phyloP scores from a whole-genome alignment of 1,139 yeast species.

The Candida smagusa region DNA sequence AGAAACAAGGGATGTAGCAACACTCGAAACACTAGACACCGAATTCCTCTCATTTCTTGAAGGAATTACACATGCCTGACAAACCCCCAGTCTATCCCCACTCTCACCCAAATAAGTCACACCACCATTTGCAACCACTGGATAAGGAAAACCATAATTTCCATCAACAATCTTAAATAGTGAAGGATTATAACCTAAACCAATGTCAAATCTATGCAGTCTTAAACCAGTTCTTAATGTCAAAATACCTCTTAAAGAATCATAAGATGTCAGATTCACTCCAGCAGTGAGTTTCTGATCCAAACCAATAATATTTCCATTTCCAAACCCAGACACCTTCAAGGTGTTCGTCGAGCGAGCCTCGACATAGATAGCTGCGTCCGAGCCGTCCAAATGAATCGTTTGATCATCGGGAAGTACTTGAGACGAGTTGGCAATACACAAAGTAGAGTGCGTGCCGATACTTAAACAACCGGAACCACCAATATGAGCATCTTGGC shows the following conservation, averaged over 20 bases:
- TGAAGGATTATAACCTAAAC: constrained; percentile 16
- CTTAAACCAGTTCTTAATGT: constrained; percentile 6
- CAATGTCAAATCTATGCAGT: constrained; percentile 14
- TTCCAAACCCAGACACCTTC: constrained; percentile 28
- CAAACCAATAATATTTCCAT: constrained; percentile 24
- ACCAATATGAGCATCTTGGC: constrained; percentile 8
- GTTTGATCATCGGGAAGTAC: constrained; percentile 10
- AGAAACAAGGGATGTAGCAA: too few species aligned
- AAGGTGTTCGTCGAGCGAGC: constrained; percentile 17
- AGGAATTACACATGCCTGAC: too few species aligned
- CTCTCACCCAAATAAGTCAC: constrained; percentile 9
- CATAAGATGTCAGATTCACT: constrained; percentile 8
- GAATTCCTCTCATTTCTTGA: too few species aligned
- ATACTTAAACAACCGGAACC: constrained; percentile 16
- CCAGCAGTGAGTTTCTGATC: constrained; percentile 11
- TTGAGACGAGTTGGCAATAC: constrained; percentile 8
- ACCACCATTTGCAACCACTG: constrained; percentile 12
- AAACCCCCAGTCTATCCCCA: too few species aligned
- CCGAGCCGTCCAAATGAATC: constrained; percentile 10
- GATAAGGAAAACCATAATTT: constrained; percentile 11
- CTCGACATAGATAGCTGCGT: constrained; percentile 11
- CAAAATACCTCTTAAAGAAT: constrained; percentile 14
- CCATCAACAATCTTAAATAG: constrained; percentile 12
- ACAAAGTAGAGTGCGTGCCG: constrained; percentile 8
- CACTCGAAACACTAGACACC: too few species aligned